Evolutionary conservation across 352 stramenopile genomes (phyloP).

Genomic region (Hyaloperonospora brassicae): DNA sequence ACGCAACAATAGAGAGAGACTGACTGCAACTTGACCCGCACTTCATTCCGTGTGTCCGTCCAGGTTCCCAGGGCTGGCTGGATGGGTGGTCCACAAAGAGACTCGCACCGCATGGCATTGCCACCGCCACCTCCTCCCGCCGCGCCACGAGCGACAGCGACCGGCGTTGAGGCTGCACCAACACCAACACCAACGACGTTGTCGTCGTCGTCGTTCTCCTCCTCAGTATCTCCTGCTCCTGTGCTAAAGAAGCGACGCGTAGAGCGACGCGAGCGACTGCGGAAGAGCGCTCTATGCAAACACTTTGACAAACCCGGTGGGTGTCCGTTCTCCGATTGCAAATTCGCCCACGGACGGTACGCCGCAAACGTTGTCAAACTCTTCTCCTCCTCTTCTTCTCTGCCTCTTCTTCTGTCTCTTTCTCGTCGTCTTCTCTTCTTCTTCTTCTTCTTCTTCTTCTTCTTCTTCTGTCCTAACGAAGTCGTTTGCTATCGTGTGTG

Average conservation of each 20-base stretch:
- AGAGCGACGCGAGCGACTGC: constrained; percentile 54
- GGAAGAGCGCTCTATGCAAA: constrained; percentile 78
- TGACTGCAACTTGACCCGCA: constrained; percentile 6
- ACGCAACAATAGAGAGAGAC: constrained; percentile 4
- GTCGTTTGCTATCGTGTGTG: no score
- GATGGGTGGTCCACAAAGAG: constrained; percentile 12
- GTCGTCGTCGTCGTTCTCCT: not conserved
- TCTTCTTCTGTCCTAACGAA: not conserved
- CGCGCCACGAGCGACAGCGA: constrained; percentile 6
- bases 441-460: not conserved
- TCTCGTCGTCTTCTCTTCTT: no score
- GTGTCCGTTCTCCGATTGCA: constrained; percentile 78
- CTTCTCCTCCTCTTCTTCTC: not conserved
- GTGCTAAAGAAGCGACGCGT: constrained; percentile 53
- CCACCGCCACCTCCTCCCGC: not conserved
- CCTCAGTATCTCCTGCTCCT: constrained; percentile 8
- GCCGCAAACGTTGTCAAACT: constrained; percentile 1
- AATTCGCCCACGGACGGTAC: constrained; percentile 68
- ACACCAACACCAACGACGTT: constrained; percentile 3
- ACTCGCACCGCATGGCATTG: not conserved
- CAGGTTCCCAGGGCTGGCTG: not conserved
- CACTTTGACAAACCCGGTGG: constrained; percentile 80
- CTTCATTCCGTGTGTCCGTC: constrained; percentile 6
- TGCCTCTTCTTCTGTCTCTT: not conserved
- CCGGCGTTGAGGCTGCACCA: not conserved